phyloP scores from a whole-genome alignment of 345 rosid genomes.

The Cardamine occulta region DNA sequence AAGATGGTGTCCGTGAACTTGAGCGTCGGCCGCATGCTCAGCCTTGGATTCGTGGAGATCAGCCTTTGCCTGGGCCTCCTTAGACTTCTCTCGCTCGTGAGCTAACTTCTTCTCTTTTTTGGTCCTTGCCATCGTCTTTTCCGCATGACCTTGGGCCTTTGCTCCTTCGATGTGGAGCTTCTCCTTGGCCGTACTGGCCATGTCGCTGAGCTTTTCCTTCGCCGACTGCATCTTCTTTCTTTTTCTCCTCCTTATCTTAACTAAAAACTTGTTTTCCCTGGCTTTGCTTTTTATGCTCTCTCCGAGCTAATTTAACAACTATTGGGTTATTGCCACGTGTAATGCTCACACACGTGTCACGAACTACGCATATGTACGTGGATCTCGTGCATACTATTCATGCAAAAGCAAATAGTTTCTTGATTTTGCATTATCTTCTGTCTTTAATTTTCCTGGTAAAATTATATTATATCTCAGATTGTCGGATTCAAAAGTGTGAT shows the following conservation, averaged over 20 bases:
- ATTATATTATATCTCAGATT: too few species aligned
- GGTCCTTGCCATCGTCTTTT: slow-evolving; percentile 59
- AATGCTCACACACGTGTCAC: neutral
- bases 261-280: neutral
- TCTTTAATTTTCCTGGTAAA: neutral
- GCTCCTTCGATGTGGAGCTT: slow-evolving; percentile 55
- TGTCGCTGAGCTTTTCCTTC: slow-evolving; percentile 61
- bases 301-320: slow-evolving; percentile 12
- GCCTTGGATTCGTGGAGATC: slow-evolving; percentile 73
- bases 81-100: slow-evolving; percentile 58
- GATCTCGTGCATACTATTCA: neutral
- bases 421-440: slow-evolving; percentile 4
- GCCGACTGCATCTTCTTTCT: slow-evolving; percentile 58
- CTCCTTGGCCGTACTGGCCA: slow-evolving; percentile 71
- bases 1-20: slow-evolving; percentile 44
- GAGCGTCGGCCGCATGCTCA: slow-evolving; percentile 51
- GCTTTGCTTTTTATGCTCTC: neutral
- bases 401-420: slow-evolving; percentile 15
- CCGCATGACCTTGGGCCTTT: slow-evolving; percentile 61
- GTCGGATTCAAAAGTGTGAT: neutral
- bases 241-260: slow-evolving; percentile 6
- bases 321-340: slow-evolving; percentile 21
- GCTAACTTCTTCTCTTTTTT: slow-evolving; percentile 63
- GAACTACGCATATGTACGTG: neutral
- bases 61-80: slow-evolving; percentile 72